Evolutionary conservation across 73 alveolate species (phyloP), one percentile per base, ranked within the genome.

Genomic region (Paramecium tetraurelia): DNA sequence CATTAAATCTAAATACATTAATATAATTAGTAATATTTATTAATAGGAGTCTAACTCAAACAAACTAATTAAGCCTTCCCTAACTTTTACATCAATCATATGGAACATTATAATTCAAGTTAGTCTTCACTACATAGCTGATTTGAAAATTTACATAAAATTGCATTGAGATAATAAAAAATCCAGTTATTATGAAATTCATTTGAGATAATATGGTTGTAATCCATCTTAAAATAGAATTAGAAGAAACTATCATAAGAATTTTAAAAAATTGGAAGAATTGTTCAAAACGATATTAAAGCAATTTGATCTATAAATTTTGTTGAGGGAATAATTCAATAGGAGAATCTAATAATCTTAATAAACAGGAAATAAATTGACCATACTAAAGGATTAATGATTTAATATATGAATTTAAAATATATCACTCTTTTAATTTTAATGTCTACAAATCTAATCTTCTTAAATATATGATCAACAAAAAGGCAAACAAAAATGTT

Each of bases 401-500:
- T 63, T 31, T 31, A 63, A 53, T 18, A 18, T 53, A 53, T 53
- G 69, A 53, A 53, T n/a, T 53, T 53, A n/a, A 63, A 11, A 63
- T 63, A 63, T 63, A 63, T 89, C 94, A 40, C 70, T 89, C 84
- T 89, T 72, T 89, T 33, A 83, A 71, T 68, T 87, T 59, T 35
- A 89, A 33, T 11, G 92, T 89, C 94, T 71, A 40, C 53, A 89
- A 71, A 59, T 83, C 87, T 46, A 89, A 48, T 89, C 94, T 89
- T 16, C 87, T 72, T 10, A 89, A 38, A 46, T 46, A 77, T 7
- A 89, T 89, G 3, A 89, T 70, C 31, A 38, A 18, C 24, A 53
- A 22, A 70, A 89, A 89, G 59, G 75, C 31, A 20, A 71, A 58
- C 40, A 89, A 43, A 71, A 89, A 89, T 43, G 92, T 46, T 71